Base-by-base conservation (phyloP, 345 rosid genomes). In the Excoecaria cochinchinensis region DNA sequence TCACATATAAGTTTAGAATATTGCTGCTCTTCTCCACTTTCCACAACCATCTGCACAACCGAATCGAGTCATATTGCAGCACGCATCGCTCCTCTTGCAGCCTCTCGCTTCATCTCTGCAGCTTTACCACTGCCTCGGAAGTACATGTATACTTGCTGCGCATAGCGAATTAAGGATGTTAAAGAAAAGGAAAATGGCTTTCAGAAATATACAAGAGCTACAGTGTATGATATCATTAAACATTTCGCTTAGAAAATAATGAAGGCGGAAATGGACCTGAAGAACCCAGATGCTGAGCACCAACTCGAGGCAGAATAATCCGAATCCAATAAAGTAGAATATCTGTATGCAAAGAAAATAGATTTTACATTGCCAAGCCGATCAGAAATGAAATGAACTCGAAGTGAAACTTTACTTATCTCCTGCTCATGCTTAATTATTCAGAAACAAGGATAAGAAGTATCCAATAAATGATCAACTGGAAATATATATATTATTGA, bases 81-180 rank as follows among this genome's bases (percentile, higher is more conserved):
- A 60, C 84, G 65, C 67, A 81, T 11, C 6, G 84, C 84, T 69
- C 84, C 84, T 73, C 84, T 73, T 10, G 84, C 84, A 25, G 84
- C 77, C 13, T 81, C 84, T 0, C 75, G 80, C 68, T 73, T 81
- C 75, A 81, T 73, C 72, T 81, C 75, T 0, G 80, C 80, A 31
- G 80, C 84, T 61, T 81, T 73, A 24, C 84, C 84, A 14, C 84
- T 81, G 21, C 84, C 84, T 0, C 80, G 78, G 80, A 81, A 81
- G 52, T 81, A 81, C 84, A 73, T 81, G 84, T 73, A 73, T 63
- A 81, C 84, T 77, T 81, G 80, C 84, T 81, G 84, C 67, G 31
- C 44, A 59, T 24, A 22, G 19, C 15, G 53, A 51, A 8, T 21
- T 17, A 17, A 24, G 31, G 40, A 12, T 11, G 73, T 48, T 14